Percentiles rank a stretch among this genome's conserved stretches.
These are phyloP conservation scores for Gamsiella multidivaricata DNA, from an alignment of 192 early-diverging fungal species.

Conservation along the genomic window DNA sequence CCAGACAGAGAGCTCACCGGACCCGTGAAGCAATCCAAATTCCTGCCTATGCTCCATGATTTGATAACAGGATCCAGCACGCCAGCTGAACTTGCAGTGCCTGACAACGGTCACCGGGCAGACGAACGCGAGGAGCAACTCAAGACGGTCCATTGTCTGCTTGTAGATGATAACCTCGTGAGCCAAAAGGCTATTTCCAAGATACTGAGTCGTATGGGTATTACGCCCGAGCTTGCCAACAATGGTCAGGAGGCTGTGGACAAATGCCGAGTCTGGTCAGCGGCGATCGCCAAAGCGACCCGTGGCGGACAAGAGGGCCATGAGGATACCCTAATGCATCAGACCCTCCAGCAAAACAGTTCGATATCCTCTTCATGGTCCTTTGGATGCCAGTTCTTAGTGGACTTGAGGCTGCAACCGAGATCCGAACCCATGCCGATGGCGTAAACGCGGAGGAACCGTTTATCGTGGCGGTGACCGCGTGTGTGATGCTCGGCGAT, in stretches of 20 bases:
- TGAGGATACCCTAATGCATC: neutral
- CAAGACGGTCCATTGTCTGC: constrained; percentile 31
- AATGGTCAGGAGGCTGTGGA: constrained; percentile 58
- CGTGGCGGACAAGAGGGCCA: neutral
- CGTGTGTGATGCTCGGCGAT: constrained; percentile 53
- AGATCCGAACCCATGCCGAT: constrained; percentile 27
- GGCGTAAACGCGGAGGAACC: constrained; percentile 22
- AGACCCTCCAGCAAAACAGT: constrained; percentile 16
- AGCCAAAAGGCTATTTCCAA: constrained; percentile 53
- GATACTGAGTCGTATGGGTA: constrained; percentile 51
- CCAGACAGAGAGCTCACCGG: constrained; percentile 44
- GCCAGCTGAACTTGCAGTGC: constrained; percentile 7
- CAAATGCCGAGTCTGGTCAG: constrained; percentile 22
- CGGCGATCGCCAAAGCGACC: constrained; percentile 19
- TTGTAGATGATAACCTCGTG: constrained; percentile 61
- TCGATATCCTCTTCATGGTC: constrained; percentile 56
- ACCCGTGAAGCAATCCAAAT: constrained; percentile 47
- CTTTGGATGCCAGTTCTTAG: constrained; percentile 54
- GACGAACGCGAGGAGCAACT: constrained; percentile 35
- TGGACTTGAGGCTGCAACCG: constrained; percentile 42
- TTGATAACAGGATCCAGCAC: constrained; percentile 50
- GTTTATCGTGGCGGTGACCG: constrained; percentile 48
- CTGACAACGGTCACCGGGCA: constrained; percentile 15
- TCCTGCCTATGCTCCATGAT: constrained; percentile 47
- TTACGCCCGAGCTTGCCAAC: constrained; percentile 45